Percentiles rank a stretch among this genome's conserved stretches.
These are phyloP conservation scores for Mentha longifolia DNA, from an alignment of 257 asterid species.

Conservation along the genomic window DNA sequence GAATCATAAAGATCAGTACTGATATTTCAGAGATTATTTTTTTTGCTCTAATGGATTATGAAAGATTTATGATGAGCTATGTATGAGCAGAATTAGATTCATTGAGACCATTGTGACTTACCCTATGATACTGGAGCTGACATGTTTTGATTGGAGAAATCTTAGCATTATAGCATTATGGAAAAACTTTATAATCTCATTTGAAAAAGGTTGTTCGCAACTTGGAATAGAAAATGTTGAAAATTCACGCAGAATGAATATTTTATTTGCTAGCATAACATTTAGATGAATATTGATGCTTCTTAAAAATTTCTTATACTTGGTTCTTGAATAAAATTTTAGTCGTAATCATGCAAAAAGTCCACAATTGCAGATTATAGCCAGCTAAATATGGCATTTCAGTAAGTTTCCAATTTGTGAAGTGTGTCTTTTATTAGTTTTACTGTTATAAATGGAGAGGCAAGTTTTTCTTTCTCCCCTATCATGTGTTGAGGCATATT, in stretches of 20 bases:
- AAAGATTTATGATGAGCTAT: slow-evolving; percentile 11
- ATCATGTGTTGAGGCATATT: background rate
- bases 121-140: background rate
- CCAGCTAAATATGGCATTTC: background rate
- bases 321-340: background rate
- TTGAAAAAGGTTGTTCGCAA: background rate
- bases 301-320: background rate
- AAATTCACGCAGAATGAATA: background rate
- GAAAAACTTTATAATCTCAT: background rate
- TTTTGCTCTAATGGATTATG: slow-evolving; percentile 18
- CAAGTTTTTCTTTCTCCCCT: slow-evolving; percentile 3
- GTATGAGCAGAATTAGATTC: slow-evolving; percentile 15
- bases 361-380: slow-evolving; percentile 3
- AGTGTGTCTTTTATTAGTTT: slow-evolving; percentile 11
- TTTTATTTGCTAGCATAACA: slow-evolving; percentile 21
- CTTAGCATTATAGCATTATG: background rate
- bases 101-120: background rate
- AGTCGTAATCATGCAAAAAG: background rate
- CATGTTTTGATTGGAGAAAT: background rate
- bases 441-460: slow-evolving; percentile 22
- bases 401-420: slow-evolving; percentile 1
- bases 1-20: slow-evolving; percentile 10
- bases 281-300: slow-evolving; percentile 2
- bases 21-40: slow-evolving; percentile 10
- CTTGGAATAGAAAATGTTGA: background rate